Evolutionary conservation across 1,139 yeast genomes (phyloP).

Genomic region (Sugiyamaella pinicola): DNA sequence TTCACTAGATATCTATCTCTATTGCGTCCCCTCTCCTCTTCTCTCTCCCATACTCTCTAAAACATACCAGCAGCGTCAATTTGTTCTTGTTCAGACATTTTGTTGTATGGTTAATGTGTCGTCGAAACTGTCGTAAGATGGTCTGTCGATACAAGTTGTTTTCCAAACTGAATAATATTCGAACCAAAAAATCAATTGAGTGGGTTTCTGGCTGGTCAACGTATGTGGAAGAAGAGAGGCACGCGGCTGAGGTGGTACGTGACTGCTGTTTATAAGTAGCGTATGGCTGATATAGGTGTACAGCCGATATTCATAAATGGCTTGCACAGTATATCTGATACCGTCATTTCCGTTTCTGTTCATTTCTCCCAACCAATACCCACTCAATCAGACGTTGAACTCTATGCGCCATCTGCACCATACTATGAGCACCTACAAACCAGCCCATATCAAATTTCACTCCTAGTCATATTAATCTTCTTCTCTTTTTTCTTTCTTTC

Average conservation of each 20-base stretch:
- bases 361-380: conserved; percentile 10
- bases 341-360: conserved; percentile 5
- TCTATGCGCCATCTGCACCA: neutral
- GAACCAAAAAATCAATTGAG: conserved; percentile 9
- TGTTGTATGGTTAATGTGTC: conserved; percentile 19
- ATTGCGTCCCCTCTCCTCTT: neutral
- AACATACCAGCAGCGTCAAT: conserved; percentile 25
- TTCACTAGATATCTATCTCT: no score
- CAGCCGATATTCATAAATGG: neutral
- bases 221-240: no score
- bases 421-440: neutral
- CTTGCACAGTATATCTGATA: conserved; percentile 3
- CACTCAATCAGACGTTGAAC: conserved; percentile 3
- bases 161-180: conserved; percentile 9
- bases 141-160: conserved; percentile 7
- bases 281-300: no score
- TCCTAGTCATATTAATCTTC: neutral
- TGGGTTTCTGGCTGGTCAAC: conserved; percentile 12
- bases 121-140: conserved; percentile 18
- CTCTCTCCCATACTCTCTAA: neutral
- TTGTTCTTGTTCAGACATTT: conserved; percentile 24
- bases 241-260: conserved; percentile 8
- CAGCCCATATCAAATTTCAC: conserved; percentile 14
- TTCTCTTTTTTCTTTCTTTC: conserved; percentile 32
- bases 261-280: neutral